Conservation (phyloP, 768 basidiomycete species). For the Tricholoma sp. region DNA sequence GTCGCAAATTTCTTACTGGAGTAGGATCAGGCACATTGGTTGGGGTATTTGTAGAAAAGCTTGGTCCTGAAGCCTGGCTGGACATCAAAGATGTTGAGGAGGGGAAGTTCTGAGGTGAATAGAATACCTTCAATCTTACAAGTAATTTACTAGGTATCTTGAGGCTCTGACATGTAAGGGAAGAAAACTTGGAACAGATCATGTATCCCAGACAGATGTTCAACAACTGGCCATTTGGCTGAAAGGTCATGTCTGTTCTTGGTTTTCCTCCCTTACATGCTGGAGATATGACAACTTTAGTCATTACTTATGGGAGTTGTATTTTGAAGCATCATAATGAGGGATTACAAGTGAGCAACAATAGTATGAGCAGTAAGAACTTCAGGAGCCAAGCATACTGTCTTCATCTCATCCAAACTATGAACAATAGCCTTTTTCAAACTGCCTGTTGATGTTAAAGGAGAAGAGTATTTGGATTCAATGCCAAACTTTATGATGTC, state of each 20-base stretch:
- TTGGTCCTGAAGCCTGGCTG: constrained; percentile 36
- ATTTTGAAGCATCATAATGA: not conserved
- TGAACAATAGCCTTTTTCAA: constrained; percentile 61
- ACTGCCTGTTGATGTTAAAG: constrained; percentile 60
- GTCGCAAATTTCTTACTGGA: constrained; percentile 52
- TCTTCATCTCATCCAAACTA: constrained; percentile 67
- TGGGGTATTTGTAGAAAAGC: constrained; percentile 33
- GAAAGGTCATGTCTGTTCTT: not conserved
- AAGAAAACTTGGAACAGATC: constrained; percentile 5
- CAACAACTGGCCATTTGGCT: not conserved
- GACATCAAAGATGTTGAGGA: constrained; percentile 30
- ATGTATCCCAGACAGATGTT: not conserved
- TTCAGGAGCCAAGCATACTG: constrained; percentile 37
- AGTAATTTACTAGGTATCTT: not conserved
- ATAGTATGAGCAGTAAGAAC: constrained; percentile 13
- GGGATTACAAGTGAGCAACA: constrained; percentile 26
- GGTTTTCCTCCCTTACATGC: constrained; percentile 6
- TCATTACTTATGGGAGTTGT: not conserved
- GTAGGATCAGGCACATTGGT: constrained; percentile 44
- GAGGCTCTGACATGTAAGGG: constrained; percentile 9
- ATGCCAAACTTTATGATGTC: constrained; percentile 86
- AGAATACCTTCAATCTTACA: not conserved
- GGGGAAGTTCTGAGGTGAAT: constrained; percentile 23
- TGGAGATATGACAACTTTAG: not conserved
- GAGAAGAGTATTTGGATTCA: constrained; percentile 77